phyloP scores from a whole-genome alignment of 306 rosid genomes.

The Sindora glabra region DNA sequence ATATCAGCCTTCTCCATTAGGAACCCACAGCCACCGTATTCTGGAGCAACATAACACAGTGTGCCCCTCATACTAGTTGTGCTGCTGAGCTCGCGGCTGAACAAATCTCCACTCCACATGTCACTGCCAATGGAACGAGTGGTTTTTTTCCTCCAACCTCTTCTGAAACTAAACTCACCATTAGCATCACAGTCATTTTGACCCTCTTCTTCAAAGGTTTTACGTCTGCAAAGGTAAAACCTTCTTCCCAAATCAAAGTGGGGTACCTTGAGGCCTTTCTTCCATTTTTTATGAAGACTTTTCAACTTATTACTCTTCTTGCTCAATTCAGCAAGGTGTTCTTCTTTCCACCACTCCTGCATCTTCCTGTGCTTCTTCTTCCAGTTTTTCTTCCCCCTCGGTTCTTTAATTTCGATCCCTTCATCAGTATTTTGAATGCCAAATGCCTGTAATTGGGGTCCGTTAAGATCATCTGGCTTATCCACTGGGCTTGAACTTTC shows the following conservation, averaged over 20 bases:
- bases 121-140: slow-evolving; percentile 58
- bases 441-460: slow-evolving; percentile 29
- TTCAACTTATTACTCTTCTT: slow-evolving; percentile 53
- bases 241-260: slow-evolving; percentile 66
- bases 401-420: slow-evolving; percentile 39
- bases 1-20: slow-evolving; percentile 87
- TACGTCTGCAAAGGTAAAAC: slow-evolving; percentile 43
- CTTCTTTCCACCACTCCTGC: slow-evolving; percentile 99
- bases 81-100: slow-evolving; percentile 95
- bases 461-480: slow-evolving; percentile 38
- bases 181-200: slow-evolving; percentile 44
- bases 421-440: slow-evolving; percentile 19
- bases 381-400: slow-evolving; percentile 39
- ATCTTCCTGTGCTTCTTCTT: slow-evolving; percentile 73
- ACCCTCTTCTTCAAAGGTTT: slow-evolving; percentile 31
- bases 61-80: slow-evolving; percentile 98
- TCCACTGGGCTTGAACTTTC: slow-evolving; percentile 39
- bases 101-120: slow-evolving; percentile 83
- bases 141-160: slow-evolving; percentile 76
- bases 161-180: slow-evolving; percentile 85
- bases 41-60: slow-evolving; percentile 86
- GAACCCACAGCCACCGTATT: slow-evolving; percentile 77
- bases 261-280: slow-evolving; percentile 62
- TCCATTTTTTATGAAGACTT: slow-evolving; percentile 48
- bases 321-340: slow-evolving; percentile 76